These are phyloP conservation scores for Volvox africanus DNA, from an alignment of 139 green algal genomes.

Conservation along the genomic window DNA sequence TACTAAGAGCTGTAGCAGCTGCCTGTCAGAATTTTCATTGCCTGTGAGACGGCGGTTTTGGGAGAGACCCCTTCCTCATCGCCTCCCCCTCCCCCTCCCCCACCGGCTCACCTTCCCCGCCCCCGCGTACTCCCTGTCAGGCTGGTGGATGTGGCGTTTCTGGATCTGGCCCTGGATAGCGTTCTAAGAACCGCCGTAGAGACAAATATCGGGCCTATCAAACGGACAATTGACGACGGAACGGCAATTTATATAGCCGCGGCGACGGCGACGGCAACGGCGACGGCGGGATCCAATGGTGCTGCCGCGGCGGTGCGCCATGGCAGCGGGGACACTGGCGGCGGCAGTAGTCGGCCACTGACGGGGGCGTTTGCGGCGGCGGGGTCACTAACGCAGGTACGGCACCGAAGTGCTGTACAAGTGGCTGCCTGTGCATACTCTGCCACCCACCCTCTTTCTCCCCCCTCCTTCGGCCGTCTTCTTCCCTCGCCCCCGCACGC, in stretches of 20 bases:
- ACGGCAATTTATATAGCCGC: slow-evolving; percentile 14
- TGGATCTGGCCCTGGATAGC: slow-evolving; percentile 78
- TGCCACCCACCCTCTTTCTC: background rate
- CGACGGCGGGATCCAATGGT: background rate
- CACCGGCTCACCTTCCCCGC: too few species aligned
- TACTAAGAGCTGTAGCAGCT: too few species aligned
- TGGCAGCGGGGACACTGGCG: background rate
- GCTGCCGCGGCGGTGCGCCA: background rate
- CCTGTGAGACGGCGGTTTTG: too few species aligned
- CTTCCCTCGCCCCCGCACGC: background rate
- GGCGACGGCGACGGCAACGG: background rate
- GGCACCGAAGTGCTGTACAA: too few species aligned
- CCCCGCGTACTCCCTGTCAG: slow-evolving; percentile 19
- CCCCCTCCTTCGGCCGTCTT: background rate
- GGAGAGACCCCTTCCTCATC: too few species aligned
- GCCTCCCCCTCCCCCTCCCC: too few species aligned
- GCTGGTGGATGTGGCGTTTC: slow-evolving; percentile 74
- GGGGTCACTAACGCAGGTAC: slow-evolving; percentile 7
- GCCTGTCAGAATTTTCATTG: too few species aligned
- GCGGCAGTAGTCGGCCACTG: background rate
- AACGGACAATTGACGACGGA: background rate
- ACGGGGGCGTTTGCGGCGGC: background rate
- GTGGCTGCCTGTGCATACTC: background rate
- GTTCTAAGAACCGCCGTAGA: slow-evolving; percentile 64
- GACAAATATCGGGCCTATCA: background rate